Conservation (phyloP, 371 early-diverging fungal species). For the Mycotypha africana region DNA sequence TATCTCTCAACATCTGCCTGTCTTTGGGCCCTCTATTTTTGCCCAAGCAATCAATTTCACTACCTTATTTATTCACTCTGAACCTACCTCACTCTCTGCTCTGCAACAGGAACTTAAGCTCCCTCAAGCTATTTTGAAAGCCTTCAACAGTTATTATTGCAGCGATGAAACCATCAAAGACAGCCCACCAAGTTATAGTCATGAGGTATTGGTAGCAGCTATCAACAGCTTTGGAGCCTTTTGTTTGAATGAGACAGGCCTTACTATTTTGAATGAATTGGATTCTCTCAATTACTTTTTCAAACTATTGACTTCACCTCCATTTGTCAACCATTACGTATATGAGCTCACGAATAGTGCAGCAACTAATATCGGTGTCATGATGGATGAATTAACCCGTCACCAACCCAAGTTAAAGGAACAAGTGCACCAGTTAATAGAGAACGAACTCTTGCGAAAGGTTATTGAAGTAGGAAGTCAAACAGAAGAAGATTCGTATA, state of each 20-base stretch:
- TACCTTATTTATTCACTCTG: constrained; percentile 94
- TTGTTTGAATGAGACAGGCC: constrained; percentile 81
- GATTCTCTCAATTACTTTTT: constrained; percentile 75
- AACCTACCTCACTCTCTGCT: constrained; percentile 87
- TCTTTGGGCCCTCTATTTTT: constrained; percentile 71
- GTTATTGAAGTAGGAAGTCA: constrained; percentile 43
- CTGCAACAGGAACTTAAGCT: constrained; percentile 85
- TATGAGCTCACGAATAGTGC: too few species aligned
- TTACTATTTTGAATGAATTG: constrained; percentile 71
- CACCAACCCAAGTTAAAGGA: constrained; percentile 86
- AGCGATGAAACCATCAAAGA: too few species aligned
- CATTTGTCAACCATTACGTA: constrained; percentile 70
- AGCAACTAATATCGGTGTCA: constrained; percentile 73
- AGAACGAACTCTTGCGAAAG: constrained; percentile 57
- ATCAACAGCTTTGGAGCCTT: constrained; percentile 95
- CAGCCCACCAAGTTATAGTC: constrained; percentile 40
- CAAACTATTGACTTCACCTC: constrained; percentile 61
- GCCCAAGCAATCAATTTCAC: constrained; percentile 83
- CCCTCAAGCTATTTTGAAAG: constrained; percentile 76
- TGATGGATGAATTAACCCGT: constrained; percentile 91
- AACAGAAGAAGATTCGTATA: constrained; percentile 31
- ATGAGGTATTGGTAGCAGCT: constrained; percentile 67
- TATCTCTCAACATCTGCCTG: constrained; percentile 53
- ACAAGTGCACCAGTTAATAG: constrained; percentile 52
- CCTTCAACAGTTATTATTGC: constrained; percentile 59